phyloP scores from a whole-genome alignment of 2,329 filamentous ascomycete genomes.

The Cladosporium velox region DNA sequence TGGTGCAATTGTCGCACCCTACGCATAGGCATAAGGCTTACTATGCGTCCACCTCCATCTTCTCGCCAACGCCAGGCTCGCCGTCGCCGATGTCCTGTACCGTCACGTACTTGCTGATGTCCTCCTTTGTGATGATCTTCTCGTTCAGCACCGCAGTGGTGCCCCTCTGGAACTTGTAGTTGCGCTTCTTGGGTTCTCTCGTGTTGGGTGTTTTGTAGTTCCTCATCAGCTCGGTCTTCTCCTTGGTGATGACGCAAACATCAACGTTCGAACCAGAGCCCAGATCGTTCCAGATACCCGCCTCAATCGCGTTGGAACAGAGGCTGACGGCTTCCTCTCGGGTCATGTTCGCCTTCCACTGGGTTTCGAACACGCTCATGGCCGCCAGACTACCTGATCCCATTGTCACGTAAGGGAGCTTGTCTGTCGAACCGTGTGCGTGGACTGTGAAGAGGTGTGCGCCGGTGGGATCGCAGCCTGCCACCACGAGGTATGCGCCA shows the following conservation, averaged over 20 bases:
- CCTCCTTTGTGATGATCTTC: constrained; percentile 91
- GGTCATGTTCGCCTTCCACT: constrained; percentile 80
- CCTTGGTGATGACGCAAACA: constrained; percentile 89
- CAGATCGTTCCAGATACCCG: constrained; percentile 98
- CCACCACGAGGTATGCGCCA: constrained; percentile 95
- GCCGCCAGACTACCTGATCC: constrained; percentile 92
- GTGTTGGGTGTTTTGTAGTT: constrained; percentile 94
- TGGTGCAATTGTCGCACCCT: neutral
- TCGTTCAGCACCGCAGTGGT: constrained; percentile 97
- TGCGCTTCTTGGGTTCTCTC: constrained; percentile 85
- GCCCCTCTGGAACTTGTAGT: constrained; percentile 85
- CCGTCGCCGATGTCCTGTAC: constrained; percentile 80
- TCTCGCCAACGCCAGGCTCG: constrained; percentile 62
- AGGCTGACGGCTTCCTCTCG: constrained; percentile 81
- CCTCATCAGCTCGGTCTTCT: constrained; percentile 90
- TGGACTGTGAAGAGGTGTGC: constrained; percentile 96
- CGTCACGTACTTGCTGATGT: constrained; percentile 90
- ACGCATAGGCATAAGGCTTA: neutral
- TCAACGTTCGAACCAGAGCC: constrained; percentile 97
- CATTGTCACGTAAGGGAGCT: constrained; percentile 99
- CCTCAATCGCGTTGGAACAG: constrained; percentile 82
- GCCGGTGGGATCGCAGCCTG: constrained; percentile 93
- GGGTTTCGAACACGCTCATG: constrained; percentile 97
- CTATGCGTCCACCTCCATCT: constrained; percentile 64
- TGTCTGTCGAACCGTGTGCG: constrained; percentile 96